These are phyloP conservation scores for Miamiensis avidus DNA, from an alignment of 169 alveolate species.

Conservation along the genomic window DNA sequence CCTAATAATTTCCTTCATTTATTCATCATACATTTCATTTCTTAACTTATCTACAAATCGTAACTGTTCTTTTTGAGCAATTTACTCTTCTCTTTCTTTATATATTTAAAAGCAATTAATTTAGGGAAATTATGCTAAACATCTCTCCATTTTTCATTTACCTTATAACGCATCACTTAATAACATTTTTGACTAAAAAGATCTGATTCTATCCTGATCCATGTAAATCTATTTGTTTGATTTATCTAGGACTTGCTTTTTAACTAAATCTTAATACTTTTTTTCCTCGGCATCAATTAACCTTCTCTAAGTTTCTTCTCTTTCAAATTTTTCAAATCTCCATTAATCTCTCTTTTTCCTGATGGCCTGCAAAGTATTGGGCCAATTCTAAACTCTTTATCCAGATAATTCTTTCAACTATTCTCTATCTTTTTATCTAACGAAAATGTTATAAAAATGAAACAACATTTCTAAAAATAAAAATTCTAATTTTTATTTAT, in stretches of 20 bases:
- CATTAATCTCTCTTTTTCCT: not conserved
- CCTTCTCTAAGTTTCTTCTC: not conserved
- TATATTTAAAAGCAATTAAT: too few relatives aligned
- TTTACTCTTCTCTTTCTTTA: not conserved
- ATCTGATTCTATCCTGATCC: not conserved
- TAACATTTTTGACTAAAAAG: not conserved
- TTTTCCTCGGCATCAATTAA: not conserved
- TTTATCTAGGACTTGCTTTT: not conserved
- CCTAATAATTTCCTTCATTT: not conserved
- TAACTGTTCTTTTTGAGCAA: not conserved
- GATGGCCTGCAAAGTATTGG: not conserved
- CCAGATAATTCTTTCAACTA: not conserved
- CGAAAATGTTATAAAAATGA: too few relatives aligned
- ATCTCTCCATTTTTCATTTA: not conserved
- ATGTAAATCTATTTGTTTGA: not conserved
- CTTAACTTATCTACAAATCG: not conserved
- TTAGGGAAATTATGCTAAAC: not conserved
- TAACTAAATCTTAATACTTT: not conserved
- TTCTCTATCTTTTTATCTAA: not conserved
- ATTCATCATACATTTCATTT: not conserved
- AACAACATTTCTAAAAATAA: not conserved
- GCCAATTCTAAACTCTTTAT: not conserved
- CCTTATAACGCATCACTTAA: not conserved
- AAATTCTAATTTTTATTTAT: too few relatives aligned
- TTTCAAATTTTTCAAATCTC: not conserved